These are phyloP conservation scores for Camillea tinctor DNA, from an alignment of 2,329 filamentous ascomycete species.

Conservation along the genomic window DNA sequence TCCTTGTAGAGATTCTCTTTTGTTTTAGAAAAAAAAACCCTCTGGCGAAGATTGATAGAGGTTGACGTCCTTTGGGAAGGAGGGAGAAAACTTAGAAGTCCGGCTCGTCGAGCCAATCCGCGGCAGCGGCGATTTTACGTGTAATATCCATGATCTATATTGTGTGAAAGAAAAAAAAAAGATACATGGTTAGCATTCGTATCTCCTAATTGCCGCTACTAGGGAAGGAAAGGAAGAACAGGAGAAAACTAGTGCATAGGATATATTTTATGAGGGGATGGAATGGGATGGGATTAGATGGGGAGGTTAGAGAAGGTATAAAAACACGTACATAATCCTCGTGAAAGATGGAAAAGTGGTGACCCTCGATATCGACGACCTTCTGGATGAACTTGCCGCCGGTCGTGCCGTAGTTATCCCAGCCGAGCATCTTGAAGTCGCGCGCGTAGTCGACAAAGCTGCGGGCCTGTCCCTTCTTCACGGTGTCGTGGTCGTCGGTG, in stretches of 20 bases:
- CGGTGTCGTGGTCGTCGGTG: neutral
- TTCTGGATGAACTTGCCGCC: conserved; percentile 42
- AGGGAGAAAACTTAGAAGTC: conserved; percentile 1
- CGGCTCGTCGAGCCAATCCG: conserved; percentile 22
- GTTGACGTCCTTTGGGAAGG: no score
- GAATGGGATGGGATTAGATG: neutral
- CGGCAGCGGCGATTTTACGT: conserved; percentile 26
- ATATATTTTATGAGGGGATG: no score
- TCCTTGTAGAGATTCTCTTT: no score
- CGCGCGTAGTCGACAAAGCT: conserved; percentile 45
- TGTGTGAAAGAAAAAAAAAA: no score
- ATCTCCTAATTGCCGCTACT: neutral
- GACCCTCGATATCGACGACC: conserved; percentile 48
- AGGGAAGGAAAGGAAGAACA: neutral
- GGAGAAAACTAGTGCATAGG: neutral
- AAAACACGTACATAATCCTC: conserved; percentile 25
- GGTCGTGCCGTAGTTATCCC: conserved; percentile 41
- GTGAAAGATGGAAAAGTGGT: conserved; percentile 46
- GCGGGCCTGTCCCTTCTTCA: neutral
- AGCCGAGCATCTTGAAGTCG: conserved; percentile 44
- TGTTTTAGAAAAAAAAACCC: conserved; percentile 10
- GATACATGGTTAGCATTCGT: conserved; percentile 3
- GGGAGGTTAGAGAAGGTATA: neutral
- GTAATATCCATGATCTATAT: conserved; percentile 26
- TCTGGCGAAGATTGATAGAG: neutral